These are phyloP conservation scores for Stemphylium lycopersici DNA, from an alignment of 2,329 filamentous ascomycete genomes.

Conservation along the genomic window DNA sequence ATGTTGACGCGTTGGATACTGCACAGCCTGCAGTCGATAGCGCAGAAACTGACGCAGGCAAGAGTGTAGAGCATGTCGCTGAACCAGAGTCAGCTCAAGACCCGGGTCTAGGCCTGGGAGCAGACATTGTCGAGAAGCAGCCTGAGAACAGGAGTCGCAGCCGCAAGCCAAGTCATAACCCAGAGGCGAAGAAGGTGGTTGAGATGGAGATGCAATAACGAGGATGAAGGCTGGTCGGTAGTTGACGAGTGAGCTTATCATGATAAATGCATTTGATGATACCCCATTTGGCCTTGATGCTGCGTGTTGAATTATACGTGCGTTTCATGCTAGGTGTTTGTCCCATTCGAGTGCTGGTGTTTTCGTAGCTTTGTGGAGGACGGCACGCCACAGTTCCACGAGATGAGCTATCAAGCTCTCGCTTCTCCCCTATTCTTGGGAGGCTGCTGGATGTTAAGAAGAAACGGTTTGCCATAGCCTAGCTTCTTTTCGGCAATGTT, in stretches of 20 bases:
- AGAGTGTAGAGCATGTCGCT: background rate
- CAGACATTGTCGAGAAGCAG: conserved; percentile 16
- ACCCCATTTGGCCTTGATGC: background rate
- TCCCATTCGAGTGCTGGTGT: too few relatives aligned
- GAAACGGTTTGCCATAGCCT: too few relatives aligned
- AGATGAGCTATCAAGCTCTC: too few relatives aligned
- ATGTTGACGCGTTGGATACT: background rate
- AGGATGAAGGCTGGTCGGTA: background rate
- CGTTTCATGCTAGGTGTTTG: too few relatives aligned
- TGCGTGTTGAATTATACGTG: too few relatives aligned
- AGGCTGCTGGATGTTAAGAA: too few relatives aligned
- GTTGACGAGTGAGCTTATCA: background rate
- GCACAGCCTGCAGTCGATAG: background rate
- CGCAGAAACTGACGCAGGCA: background rate
- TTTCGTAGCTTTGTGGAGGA: too few relatives aligned
- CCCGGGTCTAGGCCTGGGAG: conserved; percentile 2
- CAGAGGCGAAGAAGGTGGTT: conserved; percentile 31
- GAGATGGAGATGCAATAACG: conserved; percentile 47
- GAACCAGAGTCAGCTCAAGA: background rate
- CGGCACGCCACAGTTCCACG: too few relatives aligned
- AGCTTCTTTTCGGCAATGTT: too few relatives aligned
- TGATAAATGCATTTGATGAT: conserved; percentile 11
- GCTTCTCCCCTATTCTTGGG: too few relatives aligned
- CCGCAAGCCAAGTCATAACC: conserved; percentile 26
- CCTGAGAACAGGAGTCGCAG: conserved; percentile 23